A percentile compares a stretch with the other conserved stretches of the same genome.
Conservation (phyloP, 768 basidiomycete species). For the Lanmaoa pseudosensibilis region DNA sequence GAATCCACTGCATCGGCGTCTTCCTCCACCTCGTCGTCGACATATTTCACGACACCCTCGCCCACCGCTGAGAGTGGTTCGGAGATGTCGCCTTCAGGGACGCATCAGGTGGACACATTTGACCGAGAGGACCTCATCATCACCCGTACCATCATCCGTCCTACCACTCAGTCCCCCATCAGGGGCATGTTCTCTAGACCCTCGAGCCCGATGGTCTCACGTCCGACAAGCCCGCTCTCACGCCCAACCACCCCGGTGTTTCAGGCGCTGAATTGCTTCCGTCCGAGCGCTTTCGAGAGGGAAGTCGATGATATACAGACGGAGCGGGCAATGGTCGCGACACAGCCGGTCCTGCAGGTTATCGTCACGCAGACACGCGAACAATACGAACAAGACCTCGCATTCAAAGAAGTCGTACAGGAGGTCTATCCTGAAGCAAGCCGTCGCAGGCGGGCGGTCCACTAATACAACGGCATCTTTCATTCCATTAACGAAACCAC, state of each 20-base stretch:
- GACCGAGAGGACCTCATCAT: conserved; percentile 34
- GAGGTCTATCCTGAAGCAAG: conserved; percentile 29
- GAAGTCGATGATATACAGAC: conserved; percentile 30
- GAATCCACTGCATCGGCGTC: conserved; percentile 12
- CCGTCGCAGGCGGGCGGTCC: conserved; percentile 17
- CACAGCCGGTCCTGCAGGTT: conserved; percentile 31
- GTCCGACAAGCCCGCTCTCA: conserved; percentile 26
- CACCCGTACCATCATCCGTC: conserved; percentile 41
- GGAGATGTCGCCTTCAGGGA: conserved; percentile 2
- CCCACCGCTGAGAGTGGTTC: conserved; percentile 11
- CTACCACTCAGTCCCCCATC: conserved; percentile 26
- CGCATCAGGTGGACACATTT: conserved; percentile 25
- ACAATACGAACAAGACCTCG: conserved; percentile 34
- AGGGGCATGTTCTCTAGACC: conserved; percentile 31
- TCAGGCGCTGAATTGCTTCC: conserved; percentile 37
- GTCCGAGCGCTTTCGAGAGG: conserved; percentile 32
- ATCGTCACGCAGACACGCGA: conserved; percentile 36
- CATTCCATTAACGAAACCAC: neutral
- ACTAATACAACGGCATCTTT: neutral
- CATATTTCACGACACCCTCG: conserved; percentile 25
- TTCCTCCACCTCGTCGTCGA: conserved; percentile 15
- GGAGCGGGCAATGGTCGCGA: conserved; percentile 11
- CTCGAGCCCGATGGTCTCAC: conserved; percentile 30
- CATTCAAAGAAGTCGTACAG: conserved; percentile 32
- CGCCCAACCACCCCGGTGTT: conserved; percentile 25